These are phyloP conservation scores for Tetracentron sinense DNA, from an alignment of 164 flowering plant species.

Conservation along the genomic window DNA sequence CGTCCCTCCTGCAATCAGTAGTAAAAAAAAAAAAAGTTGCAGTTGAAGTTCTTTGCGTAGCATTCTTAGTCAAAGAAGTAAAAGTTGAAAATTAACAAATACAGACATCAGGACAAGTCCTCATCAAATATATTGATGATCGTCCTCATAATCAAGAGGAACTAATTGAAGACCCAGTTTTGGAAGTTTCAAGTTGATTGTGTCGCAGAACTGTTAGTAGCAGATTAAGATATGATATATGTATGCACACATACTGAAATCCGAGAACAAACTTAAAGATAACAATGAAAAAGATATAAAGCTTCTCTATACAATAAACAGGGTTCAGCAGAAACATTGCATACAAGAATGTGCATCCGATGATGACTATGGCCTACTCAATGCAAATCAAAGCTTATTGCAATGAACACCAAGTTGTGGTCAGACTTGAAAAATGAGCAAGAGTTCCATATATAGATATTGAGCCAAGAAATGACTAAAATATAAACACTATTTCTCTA, in stretches of 20 bases:
- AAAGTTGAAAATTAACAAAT: too few species aligned
- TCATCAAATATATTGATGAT: neutral
- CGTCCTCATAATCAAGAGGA: neutral
- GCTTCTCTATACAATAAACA: too few species aligned
- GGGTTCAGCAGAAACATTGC: too few species aligned
- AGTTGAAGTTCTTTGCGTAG: neutral
- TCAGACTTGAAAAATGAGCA: neutral
- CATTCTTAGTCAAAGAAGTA: neutral
- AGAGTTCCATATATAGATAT: neutral
- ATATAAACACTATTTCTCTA: too few species aligned
- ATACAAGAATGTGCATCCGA: too few species aligned
- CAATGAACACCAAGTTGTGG: too few species aligned
- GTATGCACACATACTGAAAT: neutral
- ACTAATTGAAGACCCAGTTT: neutral
- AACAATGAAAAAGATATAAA: neutral
- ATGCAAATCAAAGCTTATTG: too few species aligned
- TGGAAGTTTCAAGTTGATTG: too few species aligned
- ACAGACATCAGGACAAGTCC: neutral
- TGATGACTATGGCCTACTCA: too few species aligned
- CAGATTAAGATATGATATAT: too few species aligned
- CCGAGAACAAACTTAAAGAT: neutral
- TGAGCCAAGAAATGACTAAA: too few species aligned
- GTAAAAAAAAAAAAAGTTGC: neutral
- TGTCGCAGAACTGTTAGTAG: too few species aligned
- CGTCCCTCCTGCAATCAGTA: constrained; percentile 68